Conservation (phyloP, 352 stramenopile genomes). For the Pythium periplocum region DNA sequence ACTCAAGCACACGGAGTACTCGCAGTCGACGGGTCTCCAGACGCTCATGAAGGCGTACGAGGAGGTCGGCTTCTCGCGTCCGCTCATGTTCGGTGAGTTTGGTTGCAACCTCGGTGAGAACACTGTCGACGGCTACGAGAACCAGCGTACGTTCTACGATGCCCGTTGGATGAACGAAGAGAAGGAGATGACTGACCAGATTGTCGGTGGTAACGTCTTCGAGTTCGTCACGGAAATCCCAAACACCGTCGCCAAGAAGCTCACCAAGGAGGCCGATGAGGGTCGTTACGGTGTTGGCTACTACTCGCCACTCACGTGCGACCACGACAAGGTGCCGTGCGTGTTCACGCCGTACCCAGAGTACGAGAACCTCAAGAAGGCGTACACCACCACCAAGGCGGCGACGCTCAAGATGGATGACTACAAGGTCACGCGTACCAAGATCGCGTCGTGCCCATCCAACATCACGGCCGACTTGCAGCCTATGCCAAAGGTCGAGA, state of each 20-base stretch:
- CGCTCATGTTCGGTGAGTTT: conserved; percentile 56
- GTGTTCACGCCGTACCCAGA: conserved; percentile 43
- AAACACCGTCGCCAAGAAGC: conserved; percentile 22
- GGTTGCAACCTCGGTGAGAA: conserved; percentile 46
- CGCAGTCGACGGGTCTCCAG: conserved; percentile 32
- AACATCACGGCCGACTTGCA: conserved; percentile 22
- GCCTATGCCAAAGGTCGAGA: conserved; percentile 20
- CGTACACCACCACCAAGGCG: conserved; percentile 40
- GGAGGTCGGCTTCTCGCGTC: conserved; percentile 26
- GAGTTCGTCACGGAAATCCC: conserved; percentile 35
- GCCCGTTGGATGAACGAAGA: conserved; percentile 40
- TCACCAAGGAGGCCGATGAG: conserved; percentile 27
- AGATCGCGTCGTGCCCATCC: conserved; percentile 25
- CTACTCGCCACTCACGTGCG: conserved; percentile 38
- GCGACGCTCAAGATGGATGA: conserved; percentile 31
- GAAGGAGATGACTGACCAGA: conserved; percentile 28
- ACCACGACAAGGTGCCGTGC: conserved; percentile 35
- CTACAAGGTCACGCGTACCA: conserved; percentile 22
- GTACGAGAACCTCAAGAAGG: conserved; percentile 40
- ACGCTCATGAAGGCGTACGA: conserved; percentile 46
- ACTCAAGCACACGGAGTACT: conserved; percentile 29
- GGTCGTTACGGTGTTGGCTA: conserved; percentile 45
- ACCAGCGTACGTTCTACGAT: conserved; percentile 43
- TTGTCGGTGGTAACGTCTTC: conserved; percentile 39
- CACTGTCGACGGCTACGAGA: conserved; percentile 45